These are phyloP conservation scores for Amanita thiersii DNA, from an alignment of 768 basidiomycete genomes.

Conservation along the genomic window DNA sequence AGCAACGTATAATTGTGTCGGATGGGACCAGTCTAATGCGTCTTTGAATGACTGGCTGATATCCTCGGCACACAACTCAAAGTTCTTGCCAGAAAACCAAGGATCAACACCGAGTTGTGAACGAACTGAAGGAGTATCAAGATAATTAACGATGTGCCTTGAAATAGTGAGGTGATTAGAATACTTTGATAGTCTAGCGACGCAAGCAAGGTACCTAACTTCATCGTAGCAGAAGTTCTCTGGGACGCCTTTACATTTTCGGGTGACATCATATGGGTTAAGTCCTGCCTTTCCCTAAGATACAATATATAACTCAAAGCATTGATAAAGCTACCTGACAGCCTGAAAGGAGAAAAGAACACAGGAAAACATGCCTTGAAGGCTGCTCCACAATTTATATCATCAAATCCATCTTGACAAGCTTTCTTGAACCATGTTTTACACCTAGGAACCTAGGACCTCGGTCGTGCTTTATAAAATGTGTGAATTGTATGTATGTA, in stretches of 20 bases:
- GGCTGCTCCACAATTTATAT: conserved; percentile 57
- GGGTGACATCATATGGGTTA: conserved; percentile 67
- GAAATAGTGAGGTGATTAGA: not conserved
- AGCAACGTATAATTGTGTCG: conserved; percentile 23
- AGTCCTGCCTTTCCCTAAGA: conserved; percentile 18
- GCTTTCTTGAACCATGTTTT: conserved; percentile 40
- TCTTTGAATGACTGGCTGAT: conserved; percentile 42
- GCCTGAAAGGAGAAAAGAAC: conserved; percentile 33
- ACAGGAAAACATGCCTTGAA: conserved; percentile 49
- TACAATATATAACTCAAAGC: conserved; percentile 1
- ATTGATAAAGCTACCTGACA: conserved; percentile 25
- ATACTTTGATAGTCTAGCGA: not conserved
- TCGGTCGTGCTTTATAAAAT: not conserved
- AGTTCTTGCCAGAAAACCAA: conserved; percentile 22
- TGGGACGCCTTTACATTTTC: conserved; percentile 42
- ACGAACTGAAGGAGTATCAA: conserved; percentile 49
- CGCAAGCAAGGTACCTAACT: conserved; percentile 20
- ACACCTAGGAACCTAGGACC: conserved; percentile 55
- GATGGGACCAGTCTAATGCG: conserved; percentile 33
- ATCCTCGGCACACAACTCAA: conserved; percentile 22
- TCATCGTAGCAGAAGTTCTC: conserved; percentile 54
- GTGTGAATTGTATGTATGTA: conserved; percentile 13
- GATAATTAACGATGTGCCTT: conserved; percentile 54
- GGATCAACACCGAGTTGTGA: conserved; percentile 55
- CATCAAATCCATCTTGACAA: conserved; percentile 60